These are phyloP conservation scores for Seiridium unicorne DNA, from an alignment of 2,329 filamentous ascomycete genomes.

Conservation along the genomic window DNA sequence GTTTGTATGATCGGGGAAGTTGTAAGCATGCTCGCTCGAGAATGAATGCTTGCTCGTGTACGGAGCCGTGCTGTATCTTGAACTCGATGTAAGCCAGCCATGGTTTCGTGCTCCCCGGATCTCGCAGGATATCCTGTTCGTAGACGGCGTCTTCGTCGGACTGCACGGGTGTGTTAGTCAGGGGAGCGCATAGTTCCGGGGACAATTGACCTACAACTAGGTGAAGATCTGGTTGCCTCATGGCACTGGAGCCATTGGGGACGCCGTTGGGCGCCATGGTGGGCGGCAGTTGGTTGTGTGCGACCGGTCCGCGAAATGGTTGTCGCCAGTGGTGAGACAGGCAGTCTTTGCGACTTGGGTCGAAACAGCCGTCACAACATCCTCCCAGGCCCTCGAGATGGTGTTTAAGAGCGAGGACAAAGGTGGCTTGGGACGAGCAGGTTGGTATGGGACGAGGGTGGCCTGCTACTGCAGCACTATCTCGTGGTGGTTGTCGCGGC, in stretches of 20 bases:
- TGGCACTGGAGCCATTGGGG: constrained; percentile 24
- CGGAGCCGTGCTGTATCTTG: constrained; percentile 81
- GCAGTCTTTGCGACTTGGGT: not conserved
- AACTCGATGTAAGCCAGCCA: constrained; percentile 94
- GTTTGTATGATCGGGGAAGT: constrained; percentile 91
- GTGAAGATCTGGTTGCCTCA: constrained; percentile 43
- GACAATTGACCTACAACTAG: constrained; percentile 41
- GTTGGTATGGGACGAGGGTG: not conserved
- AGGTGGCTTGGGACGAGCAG: not conserved
- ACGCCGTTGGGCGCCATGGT: constrained; percentile 28
- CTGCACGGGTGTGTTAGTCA: constrained; percentile 35
- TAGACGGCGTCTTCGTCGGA: constrained; percentile 89
- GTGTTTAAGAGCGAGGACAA: not conserved
- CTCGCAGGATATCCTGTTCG: constrained; percentile 91
- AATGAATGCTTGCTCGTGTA: constrained; percentile 80
- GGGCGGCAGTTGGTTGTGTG: not conserved
- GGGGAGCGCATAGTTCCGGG: not conserved
- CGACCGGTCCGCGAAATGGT: not conserved
- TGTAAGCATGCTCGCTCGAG: constrained; percentile 90
- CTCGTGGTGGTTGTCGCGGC: not conserved
- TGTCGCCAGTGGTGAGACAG: not conserved
- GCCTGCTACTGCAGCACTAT: constrained; percentile 1
- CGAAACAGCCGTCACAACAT: not conserved
- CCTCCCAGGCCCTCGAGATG: not conserved
- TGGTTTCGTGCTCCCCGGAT: constrained; percentile 81